Evolutionary conservation across 2,329 filamentous ascomycete species (phyloP).

Genomic region (Geosmithia putterillii): DNA sequence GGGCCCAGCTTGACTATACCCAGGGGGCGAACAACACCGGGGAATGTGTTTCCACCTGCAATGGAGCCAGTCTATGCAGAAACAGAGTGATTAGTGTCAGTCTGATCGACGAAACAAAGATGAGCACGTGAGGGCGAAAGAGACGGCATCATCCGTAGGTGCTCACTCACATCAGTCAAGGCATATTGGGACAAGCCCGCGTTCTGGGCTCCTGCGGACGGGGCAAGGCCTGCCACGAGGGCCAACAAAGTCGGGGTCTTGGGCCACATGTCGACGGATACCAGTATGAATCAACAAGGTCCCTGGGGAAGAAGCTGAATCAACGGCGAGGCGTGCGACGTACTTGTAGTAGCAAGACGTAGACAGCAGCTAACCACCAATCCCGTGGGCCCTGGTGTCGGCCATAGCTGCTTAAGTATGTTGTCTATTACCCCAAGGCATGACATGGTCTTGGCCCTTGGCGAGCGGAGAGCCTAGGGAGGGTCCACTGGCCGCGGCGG

Average conservation of each 20-base stretch:
- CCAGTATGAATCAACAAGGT: too few relatives aligned
- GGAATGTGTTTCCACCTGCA: conserved; percentile 35
- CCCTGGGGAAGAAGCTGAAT: too few relatives aligned
- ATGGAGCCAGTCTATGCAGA: conserved; percentile 26
- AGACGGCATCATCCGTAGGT: neutral
- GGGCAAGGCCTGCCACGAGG: neutral
- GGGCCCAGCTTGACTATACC: conserved; percentile 38
- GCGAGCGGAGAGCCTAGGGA: too few relatives aligned
- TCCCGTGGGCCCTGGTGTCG: too few relatives aligned
- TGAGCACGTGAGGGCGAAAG: neutral
- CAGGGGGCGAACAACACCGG: conserved; percentile 32
- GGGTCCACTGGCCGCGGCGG: too few relatives aligned
- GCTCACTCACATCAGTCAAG: conserved; percentile 18
- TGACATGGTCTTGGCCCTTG: too few relatives aligned
- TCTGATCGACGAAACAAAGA: neutral
- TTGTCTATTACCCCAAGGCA: too few relatives aligned
- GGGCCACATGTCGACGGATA: neutral
- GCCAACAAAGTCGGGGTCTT: neutral
- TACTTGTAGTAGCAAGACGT: neutral
- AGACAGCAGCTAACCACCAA: neutral
- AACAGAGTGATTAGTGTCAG: neutral
- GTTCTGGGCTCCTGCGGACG: neutral
- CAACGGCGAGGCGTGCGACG: too few relatives aligned
- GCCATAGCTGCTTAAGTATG: too few relatives aligned
- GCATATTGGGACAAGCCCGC: conserved; percentile 19